phyloP scores from a whole-genome alignment of 345 rosid genomes.

The Eucalyptus erythrocorys region DNA sequence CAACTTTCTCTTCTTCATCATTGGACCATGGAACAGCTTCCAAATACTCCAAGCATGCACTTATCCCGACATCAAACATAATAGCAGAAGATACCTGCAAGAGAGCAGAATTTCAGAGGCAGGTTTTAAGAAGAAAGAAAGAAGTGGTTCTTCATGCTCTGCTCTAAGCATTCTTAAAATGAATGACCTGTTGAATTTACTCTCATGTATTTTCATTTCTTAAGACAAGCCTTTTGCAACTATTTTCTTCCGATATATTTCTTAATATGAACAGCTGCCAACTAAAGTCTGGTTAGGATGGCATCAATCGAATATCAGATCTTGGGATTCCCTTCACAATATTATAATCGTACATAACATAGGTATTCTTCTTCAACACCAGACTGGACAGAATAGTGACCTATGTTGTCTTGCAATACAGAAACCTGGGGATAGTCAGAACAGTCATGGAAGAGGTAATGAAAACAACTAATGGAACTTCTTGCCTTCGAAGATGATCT shows the following conservation, averaged over 20 bases:
- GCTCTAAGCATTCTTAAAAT: not conserved
- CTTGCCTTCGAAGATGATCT: not conserved
- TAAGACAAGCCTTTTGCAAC: not conserved
- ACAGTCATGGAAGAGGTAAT: not conserved
- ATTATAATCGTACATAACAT: not conserved
- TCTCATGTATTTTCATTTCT: not conserved
- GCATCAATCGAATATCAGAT: not conserved
- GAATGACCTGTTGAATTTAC: not conserved
- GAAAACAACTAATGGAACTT: not conserved
- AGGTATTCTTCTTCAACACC: not conserved
- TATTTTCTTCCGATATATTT: not conserved
- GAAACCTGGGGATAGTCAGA: not conserved
- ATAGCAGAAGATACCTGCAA: slow-evolving; percentile 73
- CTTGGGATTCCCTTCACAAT: not conserved
- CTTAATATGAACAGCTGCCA: not conserved
- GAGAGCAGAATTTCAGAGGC: not conserved
- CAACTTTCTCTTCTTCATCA: slow-evolving; percentile 65
- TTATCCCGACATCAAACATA: slow-evolving; percentile 58
- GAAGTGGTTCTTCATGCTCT: not conserved
- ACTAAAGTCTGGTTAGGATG: not conserved
- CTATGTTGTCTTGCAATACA: not conserved
- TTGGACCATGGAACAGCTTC: slow-evolving; percentile 94
- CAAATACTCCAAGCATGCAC: slow-evolving; percentile 68
- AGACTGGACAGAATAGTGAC: not conserved
- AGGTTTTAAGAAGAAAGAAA: not conserved